A percentile compares a stretch with the other conserved stretches of the same genome.
Conservation (phyloP, 1,284 basidiomycete species). For the Leccinum subrobustum region DNA sequence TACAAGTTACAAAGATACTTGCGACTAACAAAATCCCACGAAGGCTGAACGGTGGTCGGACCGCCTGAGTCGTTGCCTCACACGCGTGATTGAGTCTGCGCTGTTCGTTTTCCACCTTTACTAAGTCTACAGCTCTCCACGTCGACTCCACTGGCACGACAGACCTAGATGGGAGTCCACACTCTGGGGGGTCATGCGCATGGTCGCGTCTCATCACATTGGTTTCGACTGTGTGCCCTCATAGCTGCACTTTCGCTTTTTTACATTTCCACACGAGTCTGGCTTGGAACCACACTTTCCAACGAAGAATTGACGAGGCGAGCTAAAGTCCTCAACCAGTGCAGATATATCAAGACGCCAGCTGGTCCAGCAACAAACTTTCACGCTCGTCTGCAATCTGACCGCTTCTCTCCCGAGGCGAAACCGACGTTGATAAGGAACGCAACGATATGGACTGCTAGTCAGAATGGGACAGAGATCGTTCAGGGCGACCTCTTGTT, state of each 20-base stretch:
- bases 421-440: slow-evolving; percentile 63
- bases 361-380: slow-evolving; percentile 54
- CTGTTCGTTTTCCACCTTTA: neutral
- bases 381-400: slow-evolving; percentile 51
- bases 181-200: neutral
- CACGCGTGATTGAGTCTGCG: neutral
- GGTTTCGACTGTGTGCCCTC: slow-evolving; percentile 4
- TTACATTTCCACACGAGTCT: neutral
- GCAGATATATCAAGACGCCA: slow-evolving; percentile 40
- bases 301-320: slow-evolving; percentile 11
- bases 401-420: slow-evolving; percentile 65
- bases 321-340: slow-evolving; percentile 43
- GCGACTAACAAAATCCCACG: no score
- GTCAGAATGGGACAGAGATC: slow-evolving; percentile 59
- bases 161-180: slow-evolving; percentile 1
- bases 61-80: neutral
- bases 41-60: no score
- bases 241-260: neutral
- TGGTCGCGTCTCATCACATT: neutral
- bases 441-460: slow-evolving; percentile 78
- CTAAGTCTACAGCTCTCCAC: neutral
- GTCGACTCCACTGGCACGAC: neutral
- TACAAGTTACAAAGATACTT: no score
- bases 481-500: slow-evolving; percentile 55
- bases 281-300: neutral